Evolutionary conservation across 2,329 filamentous ascomycete genomes (phyloP), one percentile per base, ranked within the genome.

Genomic region (Verticillium nubilum): DNA sequence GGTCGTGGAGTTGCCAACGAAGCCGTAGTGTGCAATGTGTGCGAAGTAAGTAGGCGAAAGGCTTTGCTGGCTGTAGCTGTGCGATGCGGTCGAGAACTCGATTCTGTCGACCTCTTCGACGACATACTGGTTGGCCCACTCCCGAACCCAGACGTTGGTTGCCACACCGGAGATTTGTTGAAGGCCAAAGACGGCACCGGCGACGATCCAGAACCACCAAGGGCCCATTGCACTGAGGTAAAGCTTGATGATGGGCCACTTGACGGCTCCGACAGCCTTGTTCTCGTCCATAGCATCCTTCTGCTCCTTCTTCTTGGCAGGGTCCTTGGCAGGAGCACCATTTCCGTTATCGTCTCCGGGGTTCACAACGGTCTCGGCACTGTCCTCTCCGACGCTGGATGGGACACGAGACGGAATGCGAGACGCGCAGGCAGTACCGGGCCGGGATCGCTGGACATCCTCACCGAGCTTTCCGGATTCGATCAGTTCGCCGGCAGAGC

Each of bases 211-310:
- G 77, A 96, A 99, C 82, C 91, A 93, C 91, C 92, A 97, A 4
- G 88, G 83, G n/a, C 95, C 95, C 95, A 99, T 99, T 64, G 93
- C 85, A 61, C 76, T 77, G 19, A 99, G 83, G 71, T 99, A 99
- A 70, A 96, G 86, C 62, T 86, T 79, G 68, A 99, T 89, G 57
- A 97, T 93, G 25, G 85, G 82, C 81, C 92, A 88, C 72, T 97
- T 95, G 67, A 99, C 92, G 47, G 92, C 88, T 28, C 95, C 95
- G 53, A 84, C 86, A 7, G 91, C 88, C 74, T 96, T 98, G 50
- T 82, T 81, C 73, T 99, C 95, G 55, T 86, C 81, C 79, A 85
- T 82, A 2, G 82, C 79, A 62, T 84, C 79, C 47, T 76, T 74
- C 67, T 80, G 80, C 66, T 79, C 77, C 59, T 70, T 71, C 52